Evolutionary conservation across 75 land plant genomes (phyloP), one percentile per base, ranked within the genome.

Genomic region (Chamaecyparis obtusa): DNA sequence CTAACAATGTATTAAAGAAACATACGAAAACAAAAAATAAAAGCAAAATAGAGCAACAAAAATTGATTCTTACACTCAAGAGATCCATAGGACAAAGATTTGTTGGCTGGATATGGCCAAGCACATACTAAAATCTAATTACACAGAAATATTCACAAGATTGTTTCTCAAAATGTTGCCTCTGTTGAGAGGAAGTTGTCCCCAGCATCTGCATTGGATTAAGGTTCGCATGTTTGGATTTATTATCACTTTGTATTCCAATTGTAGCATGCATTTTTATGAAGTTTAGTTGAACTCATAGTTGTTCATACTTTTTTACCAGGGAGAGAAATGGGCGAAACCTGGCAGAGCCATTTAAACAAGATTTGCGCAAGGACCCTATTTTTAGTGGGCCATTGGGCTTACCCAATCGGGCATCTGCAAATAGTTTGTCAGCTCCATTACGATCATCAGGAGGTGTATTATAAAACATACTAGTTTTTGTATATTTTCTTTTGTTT

Each of bases 391-490:
- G 96, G 49, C 96, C 95, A 19, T 74, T 95, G 87, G 90, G 89
- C 87, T 91, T 95, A 82, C 92, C 95, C 39, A 95, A 87, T 49
- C 95, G 94, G 46, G 96, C 96, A 87, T 93, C 96, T 55, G 94
- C 93, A 37, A 95, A 95, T 82, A 95, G 96, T 87, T 90, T 93
- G 49, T 95, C 96, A 16, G 96, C 96, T 86, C 96, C 96, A 16
- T 91, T 95, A 44, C 88, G 92, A 88, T 88, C 93, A 60, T 91
- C 96, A 54, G 94, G 89, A 90, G 96, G 96, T 94, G 88, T 84
- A 3, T 1, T 37, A 24, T 36, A 57, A 67, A 78, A 37, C 35
- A 37, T 83, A 32, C 51, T 2, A 32, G 14, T 35, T 76, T 84
- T 84, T 51, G 32, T 15, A 4, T 32, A 33, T 35, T 84, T 36